phyloP scores from a whole-genome alignment of 306 rosid species.

The Potentilla sterilis region DNA sequence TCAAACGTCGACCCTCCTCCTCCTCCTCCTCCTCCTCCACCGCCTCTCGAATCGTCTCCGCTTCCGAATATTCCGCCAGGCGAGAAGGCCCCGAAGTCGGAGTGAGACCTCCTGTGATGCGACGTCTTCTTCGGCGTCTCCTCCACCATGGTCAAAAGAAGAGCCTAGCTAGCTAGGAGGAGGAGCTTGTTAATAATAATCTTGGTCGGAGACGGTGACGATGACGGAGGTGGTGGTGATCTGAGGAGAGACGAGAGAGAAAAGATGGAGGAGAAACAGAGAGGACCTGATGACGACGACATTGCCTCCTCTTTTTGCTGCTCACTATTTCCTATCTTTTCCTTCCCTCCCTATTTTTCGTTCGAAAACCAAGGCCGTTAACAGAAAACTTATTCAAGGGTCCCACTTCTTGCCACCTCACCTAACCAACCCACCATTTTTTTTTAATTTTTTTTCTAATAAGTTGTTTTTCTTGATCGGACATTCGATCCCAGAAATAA shows the following conservation, averaged over 20 bases:
- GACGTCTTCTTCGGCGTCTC: background rate
- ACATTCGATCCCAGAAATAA: too few relatives aligned
- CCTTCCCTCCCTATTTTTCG: background rate
- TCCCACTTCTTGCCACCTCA: too few relatives aligned
- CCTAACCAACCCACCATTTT: too few relatives aligned
- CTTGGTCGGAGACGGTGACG: background rate
- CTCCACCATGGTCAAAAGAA: background rate
- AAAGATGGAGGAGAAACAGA: conserved; percentile 1
- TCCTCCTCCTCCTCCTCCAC: conserved; percentile 14
- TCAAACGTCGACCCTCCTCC: conserved; percentile 45
- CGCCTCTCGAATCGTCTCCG: background rate
- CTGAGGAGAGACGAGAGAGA: background rate
- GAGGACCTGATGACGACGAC: background rate
- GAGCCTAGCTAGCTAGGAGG: background rate
- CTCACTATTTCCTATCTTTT: conserved; percentile 3
- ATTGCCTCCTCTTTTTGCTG: conserved; percentile 1
- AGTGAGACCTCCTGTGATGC: background rate
- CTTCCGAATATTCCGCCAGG: background rate
- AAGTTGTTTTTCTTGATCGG: too few relatives aligned
- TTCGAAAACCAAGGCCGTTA: background rate
- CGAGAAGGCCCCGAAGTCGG: background rate
- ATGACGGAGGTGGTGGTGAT: background rate
- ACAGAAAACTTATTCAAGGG: too few relatives aligned
- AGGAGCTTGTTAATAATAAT: background rate
- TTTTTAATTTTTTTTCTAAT: too few relatives aligned